Base-by-base conservation (phyloP, 345 rosid genomes). In the Eucalyptus erythrocorys region DNA sequence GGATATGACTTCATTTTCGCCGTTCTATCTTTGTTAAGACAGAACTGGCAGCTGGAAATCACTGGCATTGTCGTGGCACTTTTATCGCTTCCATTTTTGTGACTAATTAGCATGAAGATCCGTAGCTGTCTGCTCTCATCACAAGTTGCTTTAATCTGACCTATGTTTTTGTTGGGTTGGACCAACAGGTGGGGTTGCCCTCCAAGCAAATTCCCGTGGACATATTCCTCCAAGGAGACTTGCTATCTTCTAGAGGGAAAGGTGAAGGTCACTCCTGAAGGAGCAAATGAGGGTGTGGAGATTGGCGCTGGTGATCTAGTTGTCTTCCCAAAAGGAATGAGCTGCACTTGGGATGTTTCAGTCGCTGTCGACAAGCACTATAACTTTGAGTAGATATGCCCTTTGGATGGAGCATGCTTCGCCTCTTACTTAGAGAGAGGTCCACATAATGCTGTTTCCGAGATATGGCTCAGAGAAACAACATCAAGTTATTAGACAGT, bases 161-260 rank as follows among this genome's bases (percentile, higher is more conserved):
- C 84, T 76, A 6, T 40, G 47, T 40, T 40, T 76, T 40, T 19
- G 15, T 40, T 76, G 47, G 30, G 84, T 40, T 14, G 55, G 66
- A 19, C n/a, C 7, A 17, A 64, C 89, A 97, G 99, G 91, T 97
- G 99, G 99, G 99, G 98, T 88, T 95, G 99, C 88, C 95, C 96
- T 91, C 98, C 99, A 15, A 95, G 97, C 92, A 97, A 96, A 93
- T 96, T 96, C 89, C 98, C 98, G 47, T 97, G 97, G 99, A 96
- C 99, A 59, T 96, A 95, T 68, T 40, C 79, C 80, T 91, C 95
- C 34, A 96, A 93, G 88, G 99, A 96, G 96, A 96, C 96, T 11
- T 94, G 96, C 92, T 97, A 89, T 89, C 90, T 97, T 85, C 91
- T 97, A 68, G 92, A 96, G 48, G 99, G 99, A 21, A 93, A 96